Conservation (phyloP, 495 filamentous ascomycete genomes). For the Tetracladium marchalianum region DNA sequence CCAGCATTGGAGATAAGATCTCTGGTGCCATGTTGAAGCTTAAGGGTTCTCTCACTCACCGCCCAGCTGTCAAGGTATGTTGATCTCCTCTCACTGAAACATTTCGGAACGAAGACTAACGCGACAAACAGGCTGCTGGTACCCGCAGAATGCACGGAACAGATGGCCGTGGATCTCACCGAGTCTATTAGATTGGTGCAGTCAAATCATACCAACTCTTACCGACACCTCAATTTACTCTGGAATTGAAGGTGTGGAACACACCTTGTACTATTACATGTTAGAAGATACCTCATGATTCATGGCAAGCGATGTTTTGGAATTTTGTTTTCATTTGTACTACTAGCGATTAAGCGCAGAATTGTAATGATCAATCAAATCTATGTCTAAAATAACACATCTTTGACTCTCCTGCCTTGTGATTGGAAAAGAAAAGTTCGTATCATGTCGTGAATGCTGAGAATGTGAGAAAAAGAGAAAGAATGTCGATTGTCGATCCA, state of each 20-base stretch:
- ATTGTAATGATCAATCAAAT: no score
- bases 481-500: no score
- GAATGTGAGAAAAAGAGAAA: no score
- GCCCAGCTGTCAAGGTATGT: slow-evolving; percentile 58
- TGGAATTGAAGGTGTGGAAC: no score
- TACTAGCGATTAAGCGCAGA: no score
- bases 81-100: slow-evolving; percentile 42
- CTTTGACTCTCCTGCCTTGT: no score
- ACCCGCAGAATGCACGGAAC: slow-evolving; percentile 63
- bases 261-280: no score
- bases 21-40: slow-evolving; percentile 58
- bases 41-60: slow-evolving; percentile 48
- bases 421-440: no score
- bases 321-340: not conserved
- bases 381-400: no score
- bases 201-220: not conserved
- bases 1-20: slow-evolving; percentile 57
- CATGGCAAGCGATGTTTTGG: not conserved
- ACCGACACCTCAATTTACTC: not conserved
- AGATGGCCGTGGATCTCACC: slow-evolving; percentile 46
- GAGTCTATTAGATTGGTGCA: slow-evolving; percentile 11
- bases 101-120: slow-evolving; percentile 30
- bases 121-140: slow-evolving; percentile 54
- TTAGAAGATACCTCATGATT: no score
- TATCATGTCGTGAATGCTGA: no score